Evolutionary conservation across 768 basidiomycete species (phyloP).

Genomic region (Russula lepida): DNA sequence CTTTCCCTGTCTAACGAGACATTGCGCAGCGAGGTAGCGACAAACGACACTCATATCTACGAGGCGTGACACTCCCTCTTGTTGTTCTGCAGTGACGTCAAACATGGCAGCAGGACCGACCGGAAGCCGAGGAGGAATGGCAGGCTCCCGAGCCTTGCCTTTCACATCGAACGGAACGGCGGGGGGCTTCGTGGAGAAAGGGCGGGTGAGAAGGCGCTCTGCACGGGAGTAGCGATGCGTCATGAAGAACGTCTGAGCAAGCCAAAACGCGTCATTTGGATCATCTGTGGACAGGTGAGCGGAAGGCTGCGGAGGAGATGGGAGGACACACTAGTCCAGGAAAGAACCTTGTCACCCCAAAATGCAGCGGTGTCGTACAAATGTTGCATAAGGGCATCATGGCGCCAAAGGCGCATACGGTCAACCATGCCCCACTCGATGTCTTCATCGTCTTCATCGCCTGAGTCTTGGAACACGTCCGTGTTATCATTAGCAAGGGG

Average conservation of each 20-base stretch:
- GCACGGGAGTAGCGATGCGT: conserved; percentile 93
- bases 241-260: conserved; percentile 96
- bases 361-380: conserved; percentile 94
- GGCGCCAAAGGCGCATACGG: conserved; percentile 93
- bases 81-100: conserved; percentile 55
- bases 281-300: conserved; percentile 48
- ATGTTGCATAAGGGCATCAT: conserved; percentile 98
- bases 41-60: conserved; percentile 95
- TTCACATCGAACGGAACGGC: conserved; percentile 36
- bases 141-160: conserved; percentile 42
- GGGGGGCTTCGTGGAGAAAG: conserved; percentile 54
- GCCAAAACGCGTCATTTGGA: conserved; percentile 98
- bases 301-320: neutral
- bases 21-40: conserved; percentile 93
- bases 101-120: conserved; percentile 66
- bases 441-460: conserved; percentile 47
- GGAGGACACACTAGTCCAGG: conserved; percentile 71
- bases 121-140: conserved; percentile 46
- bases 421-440: conserved; percentile 85
- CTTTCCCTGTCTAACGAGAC: conserved; percentile 85
- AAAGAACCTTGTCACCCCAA: conserved; percentile 97
- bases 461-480: conserved; percentile 67
- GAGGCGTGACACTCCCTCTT: conserved; percentile 61
- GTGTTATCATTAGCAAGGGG: conserved; percentile 72
- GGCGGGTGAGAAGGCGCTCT: conserved; percentile 82